Conservation (phyloP, 495 filamentous ascomycete genomes). For the Neurospora sp. region DNA sequence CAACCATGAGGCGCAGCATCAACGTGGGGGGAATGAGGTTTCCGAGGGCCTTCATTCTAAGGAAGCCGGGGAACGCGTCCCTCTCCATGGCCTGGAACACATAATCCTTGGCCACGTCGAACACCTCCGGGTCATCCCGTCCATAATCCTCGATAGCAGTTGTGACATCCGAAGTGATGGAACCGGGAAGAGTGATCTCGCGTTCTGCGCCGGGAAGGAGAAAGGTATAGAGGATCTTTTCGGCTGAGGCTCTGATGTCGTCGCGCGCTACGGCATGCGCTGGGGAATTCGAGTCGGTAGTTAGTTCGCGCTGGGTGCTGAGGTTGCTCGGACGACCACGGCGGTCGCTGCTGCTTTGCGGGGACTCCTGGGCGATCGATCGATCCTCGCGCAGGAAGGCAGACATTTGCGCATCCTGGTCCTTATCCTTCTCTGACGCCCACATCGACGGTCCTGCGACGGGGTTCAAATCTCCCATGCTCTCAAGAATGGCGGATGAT, state of each 20-base stretch:
- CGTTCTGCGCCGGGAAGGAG: slow-evolving; percentile 86
- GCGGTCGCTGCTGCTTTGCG: slow-evolving; percentile 56
- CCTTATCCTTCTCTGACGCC: slow-evolving; percentile 50
- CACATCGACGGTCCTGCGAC: slow-evolving; percentile 38
- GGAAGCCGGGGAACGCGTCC: slow-evolving; percentile 93
- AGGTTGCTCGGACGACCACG: slow-evolving; percentile 58
- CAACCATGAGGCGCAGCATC: slow-evolving; percentile 71
- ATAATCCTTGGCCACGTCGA: slow-evolving; percentile 95
- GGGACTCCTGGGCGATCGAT: slow-evolving; percentile 47
- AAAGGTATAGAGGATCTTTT: slow-evolving; percentile 96
- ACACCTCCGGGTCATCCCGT: slow-evolving; percentile 92
- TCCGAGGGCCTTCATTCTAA: slow-evolving; percentile 86
- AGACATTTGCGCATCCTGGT: slow-evolving; percentile 77
- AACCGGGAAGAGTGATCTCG: slow-evolving; percentile 85
- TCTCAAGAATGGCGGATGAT: slow-evolving; percentile 71
- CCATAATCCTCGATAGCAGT: slow-evolving; percentile 76
- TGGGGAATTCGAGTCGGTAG: slow-evolving; percentile 62
- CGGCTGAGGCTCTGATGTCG: slow-evolving; percentile 85
- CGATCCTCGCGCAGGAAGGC: slow-evolving; percentile 76
- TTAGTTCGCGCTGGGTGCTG: slow-evolving; percentile 43
- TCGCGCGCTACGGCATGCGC: slow-evolving; percentile 72
- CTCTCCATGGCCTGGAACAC: slow-evolving; percentile 99
- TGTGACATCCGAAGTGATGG: slow-evolving; percentile 72
- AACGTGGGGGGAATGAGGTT: slow-evolving; percentile 86
- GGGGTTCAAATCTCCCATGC: slow-evolving; percentile 53